Conservation (phyloP, 192 early-diverging fungal genomes). For the Rhizophlyctis rosea region DNA sequence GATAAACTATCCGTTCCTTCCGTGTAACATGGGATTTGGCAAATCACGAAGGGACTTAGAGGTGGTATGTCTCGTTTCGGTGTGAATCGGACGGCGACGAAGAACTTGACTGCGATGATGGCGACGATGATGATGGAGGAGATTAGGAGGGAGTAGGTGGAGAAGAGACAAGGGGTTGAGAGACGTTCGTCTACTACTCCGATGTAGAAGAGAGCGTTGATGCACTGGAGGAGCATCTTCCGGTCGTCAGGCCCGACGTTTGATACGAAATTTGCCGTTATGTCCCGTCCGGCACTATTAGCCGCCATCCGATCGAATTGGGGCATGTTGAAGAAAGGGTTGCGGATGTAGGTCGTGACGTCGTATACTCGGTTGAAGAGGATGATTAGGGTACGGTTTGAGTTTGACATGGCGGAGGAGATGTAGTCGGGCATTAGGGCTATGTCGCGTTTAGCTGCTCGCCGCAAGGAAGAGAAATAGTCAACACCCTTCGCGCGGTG, state of each 20-base stretch:
- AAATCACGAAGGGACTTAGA: constrained; percentile 63
- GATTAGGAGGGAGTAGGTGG: constrained; percentile 77
- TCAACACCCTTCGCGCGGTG: neutral
- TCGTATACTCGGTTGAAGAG: constrained; percentile 27
- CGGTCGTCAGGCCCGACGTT: constrained; percentile 5
- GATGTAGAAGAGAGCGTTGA: constrained; percentile 79
- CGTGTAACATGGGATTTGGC: constrained; percentile 78
- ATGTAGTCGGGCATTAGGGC: constrained; percentile 19
- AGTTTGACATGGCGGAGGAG: too few relatives aligned
- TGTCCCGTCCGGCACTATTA: constrained; percentile 9
- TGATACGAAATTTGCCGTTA: constrained; percentile 1
- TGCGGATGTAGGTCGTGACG: constrained; percentile 8
- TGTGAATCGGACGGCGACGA: constrained; percentile 81
- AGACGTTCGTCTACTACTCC: constrained; percentile 80
- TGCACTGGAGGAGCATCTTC: constrained; percentile 46
- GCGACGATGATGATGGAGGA: constrained; percentile 67
- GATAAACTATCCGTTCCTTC: constrained; percentile 53
- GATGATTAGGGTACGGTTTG: too few relatives aligned
- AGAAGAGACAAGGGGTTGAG: constrained; percentile 59
- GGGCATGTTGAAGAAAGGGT: neutral
- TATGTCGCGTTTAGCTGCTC: constrained; percentile 17
- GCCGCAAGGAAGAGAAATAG: constrained; percentile 4
- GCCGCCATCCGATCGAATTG: constrained; percentile 1
- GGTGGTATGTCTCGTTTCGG: constrained; percentile 67
- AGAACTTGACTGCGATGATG: constrained; percentile 87